These are phyloP conservation scores for Primulina huaijiensis DNA, from an alignment of 257 asterid genomes.

Conservation along the genomic window DNA sequence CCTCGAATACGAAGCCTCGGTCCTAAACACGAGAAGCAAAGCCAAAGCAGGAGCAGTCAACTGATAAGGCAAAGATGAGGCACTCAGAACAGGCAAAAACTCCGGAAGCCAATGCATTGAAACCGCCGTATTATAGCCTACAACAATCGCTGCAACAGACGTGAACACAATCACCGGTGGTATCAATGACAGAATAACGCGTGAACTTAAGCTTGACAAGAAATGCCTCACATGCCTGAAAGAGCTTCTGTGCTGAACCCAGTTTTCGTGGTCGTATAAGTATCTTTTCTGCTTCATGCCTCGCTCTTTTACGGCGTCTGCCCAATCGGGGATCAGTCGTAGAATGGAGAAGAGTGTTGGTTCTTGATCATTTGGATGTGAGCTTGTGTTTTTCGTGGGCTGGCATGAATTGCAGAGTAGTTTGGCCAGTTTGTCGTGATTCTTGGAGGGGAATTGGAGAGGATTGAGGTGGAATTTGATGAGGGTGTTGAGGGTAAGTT, in stretches of 20 bases:
- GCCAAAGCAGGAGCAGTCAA: constrained; percentile 92
- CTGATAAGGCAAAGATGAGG: constrained; percentile 90
- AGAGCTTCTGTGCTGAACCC: constrained; percentile 88
- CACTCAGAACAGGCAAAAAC: constrained; percentile 62
- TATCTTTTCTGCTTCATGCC: constrained; percentile 63
- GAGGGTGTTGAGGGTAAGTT: constrained; percentile 25
- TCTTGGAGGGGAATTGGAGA: constrained; percentile 29
- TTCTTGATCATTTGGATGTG: constrained; percentile 27
- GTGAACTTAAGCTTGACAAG: constrained; percentile 56
- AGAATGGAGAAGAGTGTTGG: constrained; percentile 40
- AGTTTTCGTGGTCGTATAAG: constrained; percentile 58
- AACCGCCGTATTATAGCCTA: constrained; percentile 73
- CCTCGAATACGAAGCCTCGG: constrained; percentile 95
- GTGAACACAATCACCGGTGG: constrained; percentile 88
- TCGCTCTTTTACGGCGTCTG: constrained; percentile 55
- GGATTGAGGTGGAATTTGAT: constrained; percentile 32
- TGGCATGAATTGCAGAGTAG: constrained; percentile 33
- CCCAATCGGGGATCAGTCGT: constrained; percentile 71
- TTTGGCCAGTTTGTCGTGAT: constrained; percentile 26
- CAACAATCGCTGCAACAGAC: constrained; percentile 59
- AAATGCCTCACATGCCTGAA: constrained; percentile 70
- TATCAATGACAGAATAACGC: constrained; percentile 73
- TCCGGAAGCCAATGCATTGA: constrained; percentile 66
- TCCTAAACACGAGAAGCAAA: constrained; percentile 84
- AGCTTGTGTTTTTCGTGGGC: constrained; percentile 32